Percentiles rank a stretch among this genome's conserved stretches.
These are phyloP conservation scores for Fusarium compactum DNA, from an alignment of 2,329 filamentous ascomycete genomes.

Conservation along the genomic window DNA sequence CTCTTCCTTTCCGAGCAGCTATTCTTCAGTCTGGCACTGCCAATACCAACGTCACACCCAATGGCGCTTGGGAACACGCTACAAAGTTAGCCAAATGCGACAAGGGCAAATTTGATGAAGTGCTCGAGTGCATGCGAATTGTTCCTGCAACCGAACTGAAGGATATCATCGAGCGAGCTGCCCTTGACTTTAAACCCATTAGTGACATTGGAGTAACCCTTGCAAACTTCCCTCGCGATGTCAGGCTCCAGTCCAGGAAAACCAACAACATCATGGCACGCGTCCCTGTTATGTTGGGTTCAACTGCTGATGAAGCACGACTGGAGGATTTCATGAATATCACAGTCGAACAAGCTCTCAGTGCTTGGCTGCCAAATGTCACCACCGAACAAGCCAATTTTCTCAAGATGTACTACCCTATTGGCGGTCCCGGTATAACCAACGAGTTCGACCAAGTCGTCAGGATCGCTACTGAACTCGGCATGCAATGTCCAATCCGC, in stretches of 20 bases:
- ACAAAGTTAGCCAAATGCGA: slow-evolving; percentile 27
- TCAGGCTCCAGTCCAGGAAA: slow-evolving; percentile 24
- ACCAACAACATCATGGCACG: slow-evolving; percentile 28
- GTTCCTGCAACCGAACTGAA: slow-evolving; percentile 35
- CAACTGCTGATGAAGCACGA: slow-evolving; percentile 43
- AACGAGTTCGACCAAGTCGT: slow-evolving; percentile 37
- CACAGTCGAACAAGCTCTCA: slow-evolving; percentile 1
- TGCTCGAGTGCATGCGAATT: slow-evolving; percentile 44
- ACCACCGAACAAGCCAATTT: background rate
- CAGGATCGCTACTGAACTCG: slow-evolving; percentile 39
- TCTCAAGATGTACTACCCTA: slow-evolving; percentile 28
- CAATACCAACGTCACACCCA: background rate
- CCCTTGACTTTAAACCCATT: slow-evolving; percentile 39
- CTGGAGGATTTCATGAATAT: slow-evolving; percentile 12
- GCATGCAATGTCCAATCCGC: slow-evolving; percentile 39
- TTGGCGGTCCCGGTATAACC: slow-evolving; percentile 29
- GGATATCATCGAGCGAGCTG: slow-evolving; percentile 24
- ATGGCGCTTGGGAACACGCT: slow-evolving; percentile 35
- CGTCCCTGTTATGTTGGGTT: slow-evolving; percentile 43
- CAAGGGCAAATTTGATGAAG: background rate
- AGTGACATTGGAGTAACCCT: slow-evolving; percentile 43
- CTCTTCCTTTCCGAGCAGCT: slow-evolving; percentile 48
- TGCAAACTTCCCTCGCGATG: slow-evolving; percentile 24
- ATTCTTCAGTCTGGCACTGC: slow-evolving; percentile 46
- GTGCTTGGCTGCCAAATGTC: background rate